Evolutionary conservation across 805 yeast genomes (phyloP), one percentile per base, ranked within the genome.

Genomic region (Debaryomyces prosopidis): DNA sequence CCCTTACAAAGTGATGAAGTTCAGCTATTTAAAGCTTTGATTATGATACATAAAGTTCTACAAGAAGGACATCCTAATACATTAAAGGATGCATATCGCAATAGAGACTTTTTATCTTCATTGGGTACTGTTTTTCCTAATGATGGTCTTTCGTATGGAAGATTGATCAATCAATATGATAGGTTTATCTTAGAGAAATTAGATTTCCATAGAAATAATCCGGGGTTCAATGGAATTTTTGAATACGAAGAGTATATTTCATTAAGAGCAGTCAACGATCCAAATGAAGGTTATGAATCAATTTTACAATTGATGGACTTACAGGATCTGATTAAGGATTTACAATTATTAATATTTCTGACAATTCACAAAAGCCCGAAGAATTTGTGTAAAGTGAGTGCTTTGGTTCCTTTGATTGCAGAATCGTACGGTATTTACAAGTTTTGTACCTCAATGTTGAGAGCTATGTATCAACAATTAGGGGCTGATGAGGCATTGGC

Each of bases 41-140:
- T 91, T 43, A 77, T 88, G 52, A 77, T 90, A 39, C 98, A 92
- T 59, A 91, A 92, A 58, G 92, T 94, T 5, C 69, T 92, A n/a
- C 98, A 94, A 63, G 99, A 92, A 66, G 99, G 99, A n/a, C 98
- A 92, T 63, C 89, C 89, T 11, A 78, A 88, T 20, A 83, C 89
- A 5, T 69, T 92, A 56, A 75, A 80, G 42, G 97, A 89, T 57
- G 97, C 89, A 1, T 86, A 82, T 57, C 75, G 81, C 49, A 89
- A 90, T 61, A 71, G 82, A 41, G 86, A 82, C 42, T 92, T 95
- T 84, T 74, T 92, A 39, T 80, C 83, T 44, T 79, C 90, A 14
- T 72, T 94, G 45, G 85, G 84, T 2, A 75, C 89, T 35, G 74
- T 80, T 6, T 71, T 74, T 43, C 71, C 77, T 11, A 48, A 59